Evolutionary conservation across 768 basidiomycete species (phyloP).

Genomic region (Daedaleopsis sinensis): DNA sequence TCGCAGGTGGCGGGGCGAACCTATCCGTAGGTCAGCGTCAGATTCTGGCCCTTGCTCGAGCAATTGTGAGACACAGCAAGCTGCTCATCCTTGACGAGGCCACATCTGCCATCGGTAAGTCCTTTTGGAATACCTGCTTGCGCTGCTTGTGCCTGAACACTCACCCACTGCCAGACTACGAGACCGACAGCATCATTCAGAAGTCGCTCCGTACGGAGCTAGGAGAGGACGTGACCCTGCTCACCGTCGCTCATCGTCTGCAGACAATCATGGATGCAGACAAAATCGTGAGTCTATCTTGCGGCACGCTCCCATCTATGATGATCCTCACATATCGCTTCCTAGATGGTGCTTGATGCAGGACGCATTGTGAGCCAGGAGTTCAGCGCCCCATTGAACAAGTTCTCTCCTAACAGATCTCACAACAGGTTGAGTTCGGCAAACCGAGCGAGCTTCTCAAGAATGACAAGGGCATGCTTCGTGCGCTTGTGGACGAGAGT

Average conservation of each 20-base stretch:
- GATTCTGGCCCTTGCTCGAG: constrained; percentile 61
- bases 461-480: constrained; percentile 38
- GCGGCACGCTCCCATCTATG: neutral
- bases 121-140: neutral
- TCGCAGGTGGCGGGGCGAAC: constrained; percentile 48
- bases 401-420: neutral
- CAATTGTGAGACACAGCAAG: constrained; percentile 57
- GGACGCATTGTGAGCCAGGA: constrained; percentile 43
- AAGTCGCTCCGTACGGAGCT: constrained; percentile 41
- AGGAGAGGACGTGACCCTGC: constrained; percentile 44
- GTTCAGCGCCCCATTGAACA: neutral
- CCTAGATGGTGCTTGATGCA: constrained; percentile 46
- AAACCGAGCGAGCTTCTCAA: constrained; percentile 34
- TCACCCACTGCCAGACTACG: constrained; percentile 36
- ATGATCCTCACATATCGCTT: too few species aligned
- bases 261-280: constrained; percentile 55
- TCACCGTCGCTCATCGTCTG: constrained; percentile 52
- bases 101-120: constrained; percentile 47
- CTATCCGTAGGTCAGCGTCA: constrained; percentile 61
- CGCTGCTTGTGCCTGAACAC: neutral
- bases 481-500: constrained; percentile 44
- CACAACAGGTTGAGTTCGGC: constrained; percentile 50
- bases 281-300: constrained; percentile 44
- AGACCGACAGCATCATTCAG: constrained; percentile 49
- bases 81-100: constrained; percentile 62